Conservation (phyloP, 495 filamentous ascomycete genomes). For the Aspergillus avenaceus region DNA sequence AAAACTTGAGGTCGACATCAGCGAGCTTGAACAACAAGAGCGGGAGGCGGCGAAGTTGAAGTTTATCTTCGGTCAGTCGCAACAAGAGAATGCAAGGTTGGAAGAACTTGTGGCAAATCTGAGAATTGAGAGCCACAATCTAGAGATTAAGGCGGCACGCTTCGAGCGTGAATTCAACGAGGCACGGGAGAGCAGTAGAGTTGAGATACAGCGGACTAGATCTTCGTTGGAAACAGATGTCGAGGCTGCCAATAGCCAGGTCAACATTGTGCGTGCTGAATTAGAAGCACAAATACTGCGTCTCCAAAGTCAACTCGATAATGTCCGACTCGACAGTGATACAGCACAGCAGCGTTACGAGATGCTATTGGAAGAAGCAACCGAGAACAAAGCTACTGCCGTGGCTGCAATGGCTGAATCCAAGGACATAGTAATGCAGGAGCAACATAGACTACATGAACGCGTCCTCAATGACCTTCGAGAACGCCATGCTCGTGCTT, state of each 20-base stretch:
- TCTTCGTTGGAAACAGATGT: slow-evolving; percentile 75
- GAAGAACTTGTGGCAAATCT: slow-evolving; percentile 61
- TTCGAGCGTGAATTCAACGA: slow-evolving; percentile 80
- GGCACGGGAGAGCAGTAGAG: slow-evolving; percentile 67
- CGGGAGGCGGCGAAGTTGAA: slow-evolving; percentile 58
- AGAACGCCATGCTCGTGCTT: slow-evolving; percentile 67
- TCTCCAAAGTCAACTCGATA: slow-evolving; percentile 66
- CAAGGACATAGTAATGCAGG: slow-evolving; percentile 61
- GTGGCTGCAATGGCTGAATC: slow-evolving; percentile 54
- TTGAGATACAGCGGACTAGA: slow-evolving; percentile 74
- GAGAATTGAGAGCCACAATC: slow-evolving; percentile 62
- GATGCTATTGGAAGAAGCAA: slow-evolving; percentile 71
- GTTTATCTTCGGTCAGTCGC: slow-evolving; percentile 51
- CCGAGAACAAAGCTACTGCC: slow-evolving; percentile 46
- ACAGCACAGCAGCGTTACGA: slow-evolving; percentile 69
- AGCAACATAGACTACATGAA: slow-evolving; percentile 66
- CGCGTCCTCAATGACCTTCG: slow-evolving; percentile 58
- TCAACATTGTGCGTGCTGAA: slow-evolving; percentile 72
- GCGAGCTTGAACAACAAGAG: slow-evolving; percentile 70
- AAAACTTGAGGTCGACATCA: slow-evolving; percentile 74
- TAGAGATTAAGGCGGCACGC: slow-evolving; percentile 57
- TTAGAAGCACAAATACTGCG: slow-evolving; percentile 68
- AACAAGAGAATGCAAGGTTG: slow-evolving; percentile 54
- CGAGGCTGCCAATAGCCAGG: slow-evolving; percentile 74
- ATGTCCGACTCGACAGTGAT: slow-evolving; percentile 67